Evolutionary conservation across 2,329 filamentous ascomycete genomes (phyloP).

Genomic region (Aphanocladium album): DNA sequence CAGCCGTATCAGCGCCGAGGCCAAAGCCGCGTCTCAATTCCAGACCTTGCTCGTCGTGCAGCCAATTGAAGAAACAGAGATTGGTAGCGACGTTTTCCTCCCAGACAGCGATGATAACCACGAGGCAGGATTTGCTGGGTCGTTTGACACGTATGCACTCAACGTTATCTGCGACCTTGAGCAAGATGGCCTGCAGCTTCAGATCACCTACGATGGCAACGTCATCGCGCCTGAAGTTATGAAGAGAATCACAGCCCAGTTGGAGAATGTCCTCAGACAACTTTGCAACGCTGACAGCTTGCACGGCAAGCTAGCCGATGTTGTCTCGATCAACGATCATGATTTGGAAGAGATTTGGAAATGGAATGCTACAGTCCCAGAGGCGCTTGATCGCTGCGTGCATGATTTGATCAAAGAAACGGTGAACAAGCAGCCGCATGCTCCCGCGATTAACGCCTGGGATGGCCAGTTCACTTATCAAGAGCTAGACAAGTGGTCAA

Average conservation of each 20-base stretch:
- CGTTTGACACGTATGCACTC: constrained; percentile 3
- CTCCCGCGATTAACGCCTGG: constrained; percentile 20
- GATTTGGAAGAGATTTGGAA: constrained; percentile 6
- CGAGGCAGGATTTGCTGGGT: not conserved
- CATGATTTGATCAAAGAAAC: not conserved
- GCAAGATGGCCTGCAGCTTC: constrained; percentile 3
- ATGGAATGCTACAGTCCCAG: constrained; percentile 7
- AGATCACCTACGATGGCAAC: not conserved
- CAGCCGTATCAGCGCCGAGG: constrained; percentile 12
- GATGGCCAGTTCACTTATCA: constrained; percentile 20
- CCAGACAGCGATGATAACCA: not conserved
- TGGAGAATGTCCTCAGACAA: constrained; percentile 10
- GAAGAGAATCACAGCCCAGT: not conserved
- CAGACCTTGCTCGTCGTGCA: constrained; percentile 19
- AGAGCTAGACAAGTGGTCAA: constrained; percentile 19
- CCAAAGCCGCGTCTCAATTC: constrained; percentile 17
- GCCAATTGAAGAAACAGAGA: not conserved
- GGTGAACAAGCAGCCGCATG: constrained; percentile 9
- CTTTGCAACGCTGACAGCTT: constrained; percentile 7
- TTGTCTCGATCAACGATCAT: not conserved
- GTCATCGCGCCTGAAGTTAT: not conserved
- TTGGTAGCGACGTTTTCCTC: not conserved
- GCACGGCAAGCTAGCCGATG: not conserved
- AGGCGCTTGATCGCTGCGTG: not conserved
- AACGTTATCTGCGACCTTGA: constrained; percentile 3